Evolutionary conservation across 257 asterid genomes (phyloP).

Genomic region (Salvia hispanica): DNA sequence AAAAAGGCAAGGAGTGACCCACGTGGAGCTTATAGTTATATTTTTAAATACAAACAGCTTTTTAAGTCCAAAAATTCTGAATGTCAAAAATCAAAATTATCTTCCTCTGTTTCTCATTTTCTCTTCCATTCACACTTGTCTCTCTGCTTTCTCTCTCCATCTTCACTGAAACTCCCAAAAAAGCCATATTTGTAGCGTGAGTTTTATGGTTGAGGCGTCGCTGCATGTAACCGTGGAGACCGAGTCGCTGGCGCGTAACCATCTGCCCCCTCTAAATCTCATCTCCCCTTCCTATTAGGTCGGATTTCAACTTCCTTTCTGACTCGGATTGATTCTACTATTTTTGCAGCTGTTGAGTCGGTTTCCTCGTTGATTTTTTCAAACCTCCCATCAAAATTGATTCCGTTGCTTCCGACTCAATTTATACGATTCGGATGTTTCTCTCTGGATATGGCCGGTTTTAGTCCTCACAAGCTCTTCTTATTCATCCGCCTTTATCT

Average conservation of each 20-base stretch:
- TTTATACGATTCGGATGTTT: slow-evolving; percentile 36
- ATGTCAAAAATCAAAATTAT: slow-evolving; percentile 33
- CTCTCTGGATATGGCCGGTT: slow-evolving; percentile 47
- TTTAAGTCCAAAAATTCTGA: slow-evolving; percentile 28
- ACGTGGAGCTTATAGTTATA: neutral
- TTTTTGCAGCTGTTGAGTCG: slow-evolving; percentile 51
- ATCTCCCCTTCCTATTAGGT: slow-evolving; percentile 57
- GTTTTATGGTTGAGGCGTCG: neutral
- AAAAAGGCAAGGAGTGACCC: neutral
- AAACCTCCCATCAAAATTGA: slow-evolving; percentile 48
- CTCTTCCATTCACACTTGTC: neutral
- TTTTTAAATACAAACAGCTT: neutral
- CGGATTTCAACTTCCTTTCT: slow-evolving; percentile 52
- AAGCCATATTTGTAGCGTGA: neutral
- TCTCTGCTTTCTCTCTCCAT: neutral
- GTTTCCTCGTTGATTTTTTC: slow-evolving; percentile 54
- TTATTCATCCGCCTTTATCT: slow-evolving; percentile 40
- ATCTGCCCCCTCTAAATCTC: slow-evolving; percentile 46
- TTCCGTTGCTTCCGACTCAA: slow-evolving; percentile 44
- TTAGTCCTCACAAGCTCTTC: slow-evolving; percentile 41
- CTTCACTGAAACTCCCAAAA: slow-evolving; percentile 28
- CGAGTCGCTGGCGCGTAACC: slow-evolving; percentile 60
- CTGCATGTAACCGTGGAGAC: slow-evolving; percentile 9
- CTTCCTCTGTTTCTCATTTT: slow-evolving; percentile 22
- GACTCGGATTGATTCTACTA: slow-evolving; percentile 32